Evolutionary conservation across 192 early-diverging fungal species (phyloP).

Genomic region (Coemansia sp.): DNA sequence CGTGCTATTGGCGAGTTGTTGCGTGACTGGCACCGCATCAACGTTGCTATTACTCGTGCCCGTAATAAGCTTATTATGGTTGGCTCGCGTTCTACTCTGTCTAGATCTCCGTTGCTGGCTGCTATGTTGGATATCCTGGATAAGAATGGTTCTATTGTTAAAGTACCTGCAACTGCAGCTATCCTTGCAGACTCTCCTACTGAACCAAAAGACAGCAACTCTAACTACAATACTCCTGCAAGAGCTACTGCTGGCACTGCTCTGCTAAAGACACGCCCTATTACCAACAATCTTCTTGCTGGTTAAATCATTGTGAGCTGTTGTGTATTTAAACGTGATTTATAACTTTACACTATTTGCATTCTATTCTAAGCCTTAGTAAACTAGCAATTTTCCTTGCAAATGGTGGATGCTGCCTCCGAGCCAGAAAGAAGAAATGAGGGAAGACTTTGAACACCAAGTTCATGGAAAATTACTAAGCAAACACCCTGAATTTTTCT

Average conservation of each 20-base stretch:
- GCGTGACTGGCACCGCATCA: conserved; percentile 87
- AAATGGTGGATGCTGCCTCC: too few relatives aligned
- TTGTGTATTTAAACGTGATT: too few relatives aligned
- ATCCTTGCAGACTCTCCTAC: neutral
- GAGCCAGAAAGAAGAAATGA: too few relatives aligned
- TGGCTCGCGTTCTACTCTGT: conserved; percentile 74
- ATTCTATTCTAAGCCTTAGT: too few relatives aligned
- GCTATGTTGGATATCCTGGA: conserved; percentile 52
- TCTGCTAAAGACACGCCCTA: neutral
- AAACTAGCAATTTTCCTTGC: too few relatives aligned
- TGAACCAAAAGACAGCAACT: too few relatives aligned
- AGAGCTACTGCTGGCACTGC: conserved; percentile 1
- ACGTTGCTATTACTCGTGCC: conserved; percentile 92
- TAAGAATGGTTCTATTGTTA: neutral
- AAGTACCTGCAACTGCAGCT: neutral
- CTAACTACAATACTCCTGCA: too few relatives aligned
- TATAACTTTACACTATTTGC: too few relatives aligned
- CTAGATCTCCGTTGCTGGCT: conserved; percentile 56
- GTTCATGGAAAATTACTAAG: too few relatives aligned
- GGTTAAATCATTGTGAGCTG: neutral
- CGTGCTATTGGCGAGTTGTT: conserved; percentile 79
- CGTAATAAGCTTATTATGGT: conserved; percentile 85
- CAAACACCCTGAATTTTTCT: too few relatives aligned
- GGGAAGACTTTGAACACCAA: too few relatives aligned
- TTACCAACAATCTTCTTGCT: neutral